Percentiles rank a stretch among this genome's conserved stretches.
Evolutionary conservation across 2,329 filamentous ascomycete species (phyloP).

Genomic region (Dendryphion nanum): DNA sequence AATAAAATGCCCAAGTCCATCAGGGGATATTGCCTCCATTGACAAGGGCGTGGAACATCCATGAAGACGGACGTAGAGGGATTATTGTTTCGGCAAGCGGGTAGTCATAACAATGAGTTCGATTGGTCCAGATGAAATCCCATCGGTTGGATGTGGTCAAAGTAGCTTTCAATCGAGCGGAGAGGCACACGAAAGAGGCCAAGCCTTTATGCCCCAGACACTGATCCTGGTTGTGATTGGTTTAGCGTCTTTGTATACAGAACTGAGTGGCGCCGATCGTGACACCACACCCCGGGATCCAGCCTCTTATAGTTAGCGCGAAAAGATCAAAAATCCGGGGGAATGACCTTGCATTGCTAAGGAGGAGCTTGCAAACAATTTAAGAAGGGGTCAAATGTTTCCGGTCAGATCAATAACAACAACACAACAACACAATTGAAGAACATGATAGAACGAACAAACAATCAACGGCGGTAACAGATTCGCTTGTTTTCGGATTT

Average conservation of each 20-base stretch:
- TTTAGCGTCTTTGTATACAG: conserved; percentile 7
- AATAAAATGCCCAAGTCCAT: conserved; percentile 20
- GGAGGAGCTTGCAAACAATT: no score
- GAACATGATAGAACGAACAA: no score
- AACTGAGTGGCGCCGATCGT: conserved; percentile 17
- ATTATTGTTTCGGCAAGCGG: conserved; percentile 20
- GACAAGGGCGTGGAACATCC: conserved; percentile 6
- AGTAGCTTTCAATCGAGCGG: conserved; percentile 9
- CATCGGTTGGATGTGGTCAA: conserved; percentile 12
- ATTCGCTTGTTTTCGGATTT: no score
- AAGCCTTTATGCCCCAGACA: conserved; percentile 18
- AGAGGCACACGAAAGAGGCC: conserved; percentile 17
- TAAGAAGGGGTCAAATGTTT: no score
- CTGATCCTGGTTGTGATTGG: conserved; percentile 15
- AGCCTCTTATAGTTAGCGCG: conserved; percentile 12
- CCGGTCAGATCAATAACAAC: no score
- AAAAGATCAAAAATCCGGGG: conserved; percentile 21
- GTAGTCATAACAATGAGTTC: conserved; percentile 1
- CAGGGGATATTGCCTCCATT: conserved; percentile 20
- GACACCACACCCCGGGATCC: conserved; percentile 16
- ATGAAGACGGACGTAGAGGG: conserved; percentile 6
- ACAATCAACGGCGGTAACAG: no score
- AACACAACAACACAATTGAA: no score
- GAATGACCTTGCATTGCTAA: background rate
- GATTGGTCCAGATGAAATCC: background rate